A percentile compares a stretch with the other conserved stretches of the same genome.
phyloP scores from a whole-genome alignment of 1,284 basidiomycete species.

The Entoloma clypeatum region DNA sequence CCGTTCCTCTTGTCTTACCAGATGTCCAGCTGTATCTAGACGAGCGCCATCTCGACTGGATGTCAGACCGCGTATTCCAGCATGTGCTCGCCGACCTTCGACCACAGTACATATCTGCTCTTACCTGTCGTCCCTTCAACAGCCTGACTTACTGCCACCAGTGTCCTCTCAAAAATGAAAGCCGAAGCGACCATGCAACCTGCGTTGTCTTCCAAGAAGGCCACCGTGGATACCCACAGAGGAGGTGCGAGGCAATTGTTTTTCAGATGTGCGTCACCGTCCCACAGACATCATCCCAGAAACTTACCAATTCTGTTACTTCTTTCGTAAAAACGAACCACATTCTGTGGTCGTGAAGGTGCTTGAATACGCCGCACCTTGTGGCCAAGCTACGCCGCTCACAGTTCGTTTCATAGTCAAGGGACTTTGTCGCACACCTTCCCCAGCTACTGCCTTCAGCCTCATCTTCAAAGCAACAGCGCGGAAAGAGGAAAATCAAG shows the following conservation, averaged over 20 bases:
- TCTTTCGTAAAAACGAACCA: constrained; percentile 70
- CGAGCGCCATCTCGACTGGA: constrained; percentile 75
- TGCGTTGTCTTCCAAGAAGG: constrained; percentile 49
- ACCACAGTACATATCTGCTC: constrained; percentile 47
- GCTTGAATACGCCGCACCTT: constrained; percentile 7
- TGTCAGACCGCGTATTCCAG: constrained; percentile 69
- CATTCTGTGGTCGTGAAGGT: constrained; percentile 76
- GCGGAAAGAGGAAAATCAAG: constrained; percentile 21
- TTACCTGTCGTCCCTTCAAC: neutral
- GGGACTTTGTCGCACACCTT: constrained; percentile 49
- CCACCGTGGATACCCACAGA: constrained; percentile 66
- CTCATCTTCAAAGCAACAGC: constrained; percentile 22
- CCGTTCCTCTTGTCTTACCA: too few species aligned
- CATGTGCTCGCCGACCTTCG: constrained; percentile 68
- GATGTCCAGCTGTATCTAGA: constrained; percentile 65
- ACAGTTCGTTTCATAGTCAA: constrained; percentile 37
- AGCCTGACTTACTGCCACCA: constrained; percentile 26
- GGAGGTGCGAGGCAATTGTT: constrained; percentile 48
- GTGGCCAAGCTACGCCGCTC: neutral
- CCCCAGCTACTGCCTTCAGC: constrained; percentile 19
- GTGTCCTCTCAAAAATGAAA: constrained; percentile 63
- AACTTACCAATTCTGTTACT: constrained; percentile 77
- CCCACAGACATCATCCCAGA: constrained; percentile 37
- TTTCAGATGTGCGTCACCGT: neutral
- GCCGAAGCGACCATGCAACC: constrained; percentile 48